These are phyloP conservation scores for Lyophyllum atratum DNA, from an alignment of 768 basidiomycete genomes.

Conservation along the genomic window DNA sequence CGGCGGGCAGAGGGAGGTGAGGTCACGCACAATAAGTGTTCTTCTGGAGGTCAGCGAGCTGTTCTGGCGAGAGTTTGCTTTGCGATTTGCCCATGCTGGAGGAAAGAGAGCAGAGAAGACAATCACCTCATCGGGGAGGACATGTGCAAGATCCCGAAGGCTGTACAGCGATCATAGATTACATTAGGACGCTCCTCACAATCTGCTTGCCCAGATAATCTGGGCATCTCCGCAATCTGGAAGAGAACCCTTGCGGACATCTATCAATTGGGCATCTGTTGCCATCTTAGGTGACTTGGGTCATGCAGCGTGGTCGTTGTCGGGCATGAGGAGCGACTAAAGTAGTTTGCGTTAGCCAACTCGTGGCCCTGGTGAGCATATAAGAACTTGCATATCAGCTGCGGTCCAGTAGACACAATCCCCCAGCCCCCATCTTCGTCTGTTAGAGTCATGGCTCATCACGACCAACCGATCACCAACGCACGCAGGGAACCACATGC, in stretches of 20 bases:
- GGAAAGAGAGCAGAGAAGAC: constrained; percentile 15
- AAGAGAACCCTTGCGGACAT: not conserved
- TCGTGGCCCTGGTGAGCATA: constrained; percentile 19
- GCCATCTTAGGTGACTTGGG: constrained; percentile 22
- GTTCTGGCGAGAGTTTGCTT: constrained; percentile 91
- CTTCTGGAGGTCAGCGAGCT: constrained; percentile 94
- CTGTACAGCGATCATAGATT: constrained; percentile 13
- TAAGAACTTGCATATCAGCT: constrained; percentile 14
- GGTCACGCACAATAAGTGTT: constrained; percentile 87
- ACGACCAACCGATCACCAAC: constrained; percentile 29
- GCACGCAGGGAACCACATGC: constrained; percentile 37
- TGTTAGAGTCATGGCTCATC: constrained; percentile 24
- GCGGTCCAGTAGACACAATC: not conserved
- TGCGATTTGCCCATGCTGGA: constrained; percentile 94
- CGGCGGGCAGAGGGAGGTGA: constrained; percentile 3
- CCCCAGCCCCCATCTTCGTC: not conserved
- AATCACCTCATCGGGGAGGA: constrained; percentile 2
- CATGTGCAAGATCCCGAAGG: constrained; percentile 11
- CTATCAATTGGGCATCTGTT: constrained; percentile 4
- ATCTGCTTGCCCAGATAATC: not conserved
- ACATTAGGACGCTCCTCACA: no score
- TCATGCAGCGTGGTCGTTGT: constrained; percentile 26
- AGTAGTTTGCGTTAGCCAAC: constrained; percentile 18
- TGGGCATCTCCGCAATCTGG: constrained; percentile 17
- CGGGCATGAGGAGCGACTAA: constrained; percentile 25